Conservation (phyloP, 345 rosid species). For the Hibiscus trionum region DNA sequence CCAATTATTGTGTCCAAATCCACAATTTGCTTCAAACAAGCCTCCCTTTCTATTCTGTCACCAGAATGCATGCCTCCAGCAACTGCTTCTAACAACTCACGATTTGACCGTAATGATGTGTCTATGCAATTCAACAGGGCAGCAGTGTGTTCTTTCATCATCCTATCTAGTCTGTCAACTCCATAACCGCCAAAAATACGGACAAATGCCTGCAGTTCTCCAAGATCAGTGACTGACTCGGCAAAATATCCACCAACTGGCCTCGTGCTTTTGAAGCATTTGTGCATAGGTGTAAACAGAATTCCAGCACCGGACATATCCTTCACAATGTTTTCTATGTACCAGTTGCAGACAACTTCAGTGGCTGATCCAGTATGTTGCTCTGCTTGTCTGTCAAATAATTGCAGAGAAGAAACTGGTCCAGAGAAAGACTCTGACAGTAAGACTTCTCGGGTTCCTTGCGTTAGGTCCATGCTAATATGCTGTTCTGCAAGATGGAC, state of each 20-base stretch:
- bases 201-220: conserved; percentile 80
- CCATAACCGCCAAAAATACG: conserved; percentile 94
- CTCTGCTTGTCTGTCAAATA: conserved; percentile 65
- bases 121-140: conserved; percentile 93
- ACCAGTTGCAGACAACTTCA: conserved; percentile 96
- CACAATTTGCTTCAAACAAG: conserved; percentile 67
- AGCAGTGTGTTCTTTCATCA: conserved; percentile 95
- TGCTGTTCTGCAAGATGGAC: conserved; percentile 97
- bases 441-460: conserved; percentile 82
- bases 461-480: conserved; percentile 97
- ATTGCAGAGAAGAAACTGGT: conserved; percentile 75
- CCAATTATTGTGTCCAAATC: conserved; percentile 92
- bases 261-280: conserved; percentile 92
- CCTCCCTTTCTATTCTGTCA: conserved; percentile 84
- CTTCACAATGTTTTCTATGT: conserved; percentile 92
- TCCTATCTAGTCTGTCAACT: conserved; percentile 76
- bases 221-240: conserved; percentile 85
- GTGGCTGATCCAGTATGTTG: conserved; percentile 76
- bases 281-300: conserved; percentile 83
- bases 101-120: conserved; percentile 80
- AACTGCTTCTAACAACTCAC: conserved; percentile 74
- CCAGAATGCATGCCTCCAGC: conserved; percentile 95
- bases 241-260: conserved; percentile 99
- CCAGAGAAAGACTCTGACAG: conserved; percentile 85
- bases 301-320: conserved; percentile 92